phyloP scores from a whole-genome alignment of 495 filamentous ascomycete species.

The Podospora pseudopauciseta region DNA sequence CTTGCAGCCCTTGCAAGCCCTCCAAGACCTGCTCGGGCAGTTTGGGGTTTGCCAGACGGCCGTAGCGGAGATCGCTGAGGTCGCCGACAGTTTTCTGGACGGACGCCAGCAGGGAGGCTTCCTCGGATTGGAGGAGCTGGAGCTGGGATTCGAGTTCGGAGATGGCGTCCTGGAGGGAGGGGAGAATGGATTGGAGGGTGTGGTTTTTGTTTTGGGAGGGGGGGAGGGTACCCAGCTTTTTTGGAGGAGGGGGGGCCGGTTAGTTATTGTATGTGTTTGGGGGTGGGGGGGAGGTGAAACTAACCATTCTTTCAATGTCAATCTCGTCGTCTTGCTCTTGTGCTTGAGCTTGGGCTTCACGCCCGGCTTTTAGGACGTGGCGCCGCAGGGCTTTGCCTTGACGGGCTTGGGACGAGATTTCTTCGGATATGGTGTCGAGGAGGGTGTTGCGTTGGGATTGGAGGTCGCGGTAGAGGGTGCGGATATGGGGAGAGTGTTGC shows the following conservation, averaged over 20 bases:
- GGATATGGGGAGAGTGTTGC: conserved; percentile 67
- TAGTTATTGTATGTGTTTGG: not conserved
- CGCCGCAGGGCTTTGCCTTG: conserved; percentile 60
- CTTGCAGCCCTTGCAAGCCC: conserved; percentile 60
- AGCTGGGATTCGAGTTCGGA: conserved; percentile 64
- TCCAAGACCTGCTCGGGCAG: conserved; percentile 58
- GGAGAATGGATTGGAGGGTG: conserved; percentile 60
- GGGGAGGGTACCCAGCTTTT: conserved; percentile 58
- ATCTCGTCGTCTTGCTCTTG: conserved; percentile 61
- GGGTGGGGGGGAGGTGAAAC: conserved; percentile 16
- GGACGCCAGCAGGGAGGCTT: conserved; percentile 55
- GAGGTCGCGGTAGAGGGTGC: conserved; percentile 73
- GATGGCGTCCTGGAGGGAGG: conserved; percentile 64
- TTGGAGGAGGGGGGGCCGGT: not conserved
- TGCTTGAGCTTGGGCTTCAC: conserved; percentile 51
- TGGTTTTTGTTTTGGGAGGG: conserved; percentile 48
- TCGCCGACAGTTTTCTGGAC: conserved; percentile 62
- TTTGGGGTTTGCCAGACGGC: conserved; percentile 61
- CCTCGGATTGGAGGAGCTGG: conserved; percentile 58
- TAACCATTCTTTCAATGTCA: conserved; percentile 66
- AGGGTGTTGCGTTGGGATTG: conserved; percentile 66
- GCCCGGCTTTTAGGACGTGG: conserved; percentile 55
- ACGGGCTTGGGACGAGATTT: conserved; percentile 64
- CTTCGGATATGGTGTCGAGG: conserved; percentile 62
- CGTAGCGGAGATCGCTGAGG: conserved; percentile 80